Percentiles rank a stretch among this genome's conserved stretches.
These are phyloP conservation scores for Ananas comosus DNA, from an alignment of 176 grass and related monocot species.

Conservation along the genomic window DNA sequence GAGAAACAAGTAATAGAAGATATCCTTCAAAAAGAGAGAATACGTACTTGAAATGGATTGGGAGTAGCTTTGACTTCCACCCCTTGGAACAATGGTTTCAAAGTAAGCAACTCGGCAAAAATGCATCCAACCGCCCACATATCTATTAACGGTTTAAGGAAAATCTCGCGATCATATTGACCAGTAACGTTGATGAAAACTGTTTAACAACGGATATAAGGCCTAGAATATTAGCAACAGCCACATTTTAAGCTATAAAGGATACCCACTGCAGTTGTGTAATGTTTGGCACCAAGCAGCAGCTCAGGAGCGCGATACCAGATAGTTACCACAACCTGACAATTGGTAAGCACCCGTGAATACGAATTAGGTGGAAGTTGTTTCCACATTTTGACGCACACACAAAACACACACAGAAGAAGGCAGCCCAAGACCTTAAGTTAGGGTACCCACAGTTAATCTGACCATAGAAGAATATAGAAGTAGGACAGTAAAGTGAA, in stretches of 20 bases:
- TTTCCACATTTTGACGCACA: too few species aligned
- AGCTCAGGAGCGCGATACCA: constrained; percentile 96
- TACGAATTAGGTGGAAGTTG: background rate
- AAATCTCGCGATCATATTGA: constrained; percentile 7
- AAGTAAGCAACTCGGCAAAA: constrained; percentile 93
- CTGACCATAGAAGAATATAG: too few species aligned
- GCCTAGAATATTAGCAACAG: too few species aligned
- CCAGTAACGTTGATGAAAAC: background rate
- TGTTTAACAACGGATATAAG: too few species aligned
- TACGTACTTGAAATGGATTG: constrained; percentile 89
- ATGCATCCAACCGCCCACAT: constrained; percentile 99
- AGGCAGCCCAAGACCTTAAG: too few species aligned
- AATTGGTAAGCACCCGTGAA: background rate
- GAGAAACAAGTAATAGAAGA: background rate
- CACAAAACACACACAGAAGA: too few species aligned
- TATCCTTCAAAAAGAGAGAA: background rate
- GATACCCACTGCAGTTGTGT: constrained; percentile 97
- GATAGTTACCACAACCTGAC: constrained; percentile 96
- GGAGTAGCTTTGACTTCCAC: constrained; percentile 88
- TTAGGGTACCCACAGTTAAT: too few species aligned
- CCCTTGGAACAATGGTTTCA: constrained; percentile 98
- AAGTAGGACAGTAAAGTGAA: too few species aligned
- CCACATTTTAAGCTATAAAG: constrained; percentile 8
- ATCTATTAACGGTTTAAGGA: constrained; percentile 60
- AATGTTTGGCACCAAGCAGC: constrained; percentile 94